Evolutionary conservation across 2,329 filamentous ascomycete genomes (phyloP).

Genomic region (Diplocarpon mali): DNA sequence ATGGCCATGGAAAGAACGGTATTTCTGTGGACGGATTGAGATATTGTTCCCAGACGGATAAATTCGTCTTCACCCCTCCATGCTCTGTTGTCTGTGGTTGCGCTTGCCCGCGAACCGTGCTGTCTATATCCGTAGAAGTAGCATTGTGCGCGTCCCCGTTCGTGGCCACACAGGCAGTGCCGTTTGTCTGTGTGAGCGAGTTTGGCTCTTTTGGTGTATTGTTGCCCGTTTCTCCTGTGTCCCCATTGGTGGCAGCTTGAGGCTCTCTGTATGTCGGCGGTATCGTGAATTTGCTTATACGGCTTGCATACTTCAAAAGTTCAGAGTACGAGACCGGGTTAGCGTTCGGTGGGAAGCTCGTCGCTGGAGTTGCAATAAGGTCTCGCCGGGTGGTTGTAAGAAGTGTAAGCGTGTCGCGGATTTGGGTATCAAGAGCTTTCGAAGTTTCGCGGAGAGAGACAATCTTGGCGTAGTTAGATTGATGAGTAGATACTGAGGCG

Average conservation of each 20-base stretch:
- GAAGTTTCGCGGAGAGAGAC: slow-evolving; percentile 56
- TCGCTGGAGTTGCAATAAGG: slow-evolving; percentile 51
- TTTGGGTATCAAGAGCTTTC: slow-evolving; percentile 55
- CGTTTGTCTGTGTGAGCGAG: slow-evolving; percentile 22
- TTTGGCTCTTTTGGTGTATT: slow-evolving; percentile 16
- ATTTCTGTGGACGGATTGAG: slow-evolving; percentile 44
- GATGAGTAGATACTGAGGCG: slow-evolving; percentile 55
- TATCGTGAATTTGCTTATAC: slow-evolving; percentile 70
- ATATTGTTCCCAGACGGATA: slow-evolving; percentile 28
- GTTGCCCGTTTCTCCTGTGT: slow-evolving; percentile 6
- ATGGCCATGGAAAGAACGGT: slow-evolving; percentile 69
- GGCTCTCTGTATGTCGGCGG: slow-evolving; percentile 33
- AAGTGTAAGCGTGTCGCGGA: slow-evolving; percentile 57
- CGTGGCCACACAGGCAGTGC: slow-evolving; percentile 18
- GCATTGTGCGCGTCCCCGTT: slow-evolving; percentile 18
- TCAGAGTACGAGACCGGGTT: slow-evolving; percentile 57
- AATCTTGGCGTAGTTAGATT: slow-evolving; percentile 61
- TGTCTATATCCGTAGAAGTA: slow-evolving; percentile 16
- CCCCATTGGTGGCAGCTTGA: slow-evolving; percentile 6
- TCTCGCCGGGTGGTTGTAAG: slow-evolving; percentile 65
- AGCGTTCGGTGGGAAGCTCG: slow-evolving; percentile 39
- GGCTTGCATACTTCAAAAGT: slow-evolving; percentile 65
- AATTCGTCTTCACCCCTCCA: slow-evolving; percentile 18
- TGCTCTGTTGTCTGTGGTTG: slow-evolving; percentile 9
- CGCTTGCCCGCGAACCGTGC: slow-evolving; percentile 16